Conservation (phyloP, 2,329 filamentous ascomycete species). For the Drechslera avenae region DNA sequence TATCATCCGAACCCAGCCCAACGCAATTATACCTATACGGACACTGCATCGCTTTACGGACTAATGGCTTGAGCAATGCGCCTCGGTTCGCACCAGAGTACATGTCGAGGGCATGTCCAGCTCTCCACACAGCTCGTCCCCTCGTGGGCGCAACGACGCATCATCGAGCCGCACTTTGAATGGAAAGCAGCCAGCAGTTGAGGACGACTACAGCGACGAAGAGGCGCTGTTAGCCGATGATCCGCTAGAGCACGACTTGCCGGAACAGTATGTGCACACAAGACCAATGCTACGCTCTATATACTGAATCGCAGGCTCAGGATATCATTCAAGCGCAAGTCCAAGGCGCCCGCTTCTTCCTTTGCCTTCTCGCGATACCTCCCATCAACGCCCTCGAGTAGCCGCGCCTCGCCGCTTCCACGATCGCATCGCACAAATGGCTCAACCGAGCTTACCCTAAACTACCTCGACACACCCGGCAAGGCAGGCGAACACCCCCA, state of each 20-base stretch:
- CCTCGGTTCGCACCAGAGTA: slow-evolving; percentile 24
- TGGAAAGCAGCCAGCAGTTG: slow-evolving; percentile 41
- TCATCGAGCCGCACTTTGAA: slow-evolving; percentile 51
- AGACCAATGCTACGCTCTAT: not conserved
- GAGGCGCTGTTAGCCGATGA: slow-evolving; percentile 60
- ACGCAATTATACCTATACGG: not conserved
- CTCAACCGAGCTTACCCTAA: slow-evolving; percentile 49
- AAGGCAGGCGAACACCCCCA: slow-evolving; percentile 46
- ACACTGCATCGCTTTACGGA: slow-evolving; percentile 8
- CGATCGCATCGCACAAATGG: slow-evolving; percentile 31
- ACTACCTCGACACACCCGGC: slow-evolving; percentile 49
- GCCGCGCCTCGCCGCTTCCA: slow-evolving; percentile 37
- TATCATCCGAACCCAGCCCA: slow-evolving; percentile 23
- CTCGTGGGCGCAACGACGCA: slow-evolving; percentile 49
- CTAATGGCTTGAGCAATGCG: slow-evolving; percentile 39
- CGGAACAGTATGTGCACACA: slow-evolving; percentile 48
- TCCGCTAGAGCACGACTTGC: slow-evolving; percentile 58
- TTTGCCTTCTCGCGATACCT: slow-evolving; percentile 54
- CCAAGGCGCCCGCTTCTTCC: slow-evolving; percentile 53
- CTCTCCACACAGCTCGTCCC: slow-evolving; percentile 44
- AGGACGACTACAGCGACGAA: slow-evolving; percentile 55
- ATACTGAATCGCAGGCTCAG: slow-evolving; percentile 27
- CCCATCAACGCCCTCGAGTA: slow-evolving; percentile 43
- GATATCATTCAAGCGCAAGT: slow-evolving; percentile 74
- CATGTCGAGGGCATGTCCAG: slow-evolving; percentile 48